phyloP scores from a whole-genome alignment of 495 filamentous ascomycete genomes.

The Chlorociboria aeruginascens region DNA sequence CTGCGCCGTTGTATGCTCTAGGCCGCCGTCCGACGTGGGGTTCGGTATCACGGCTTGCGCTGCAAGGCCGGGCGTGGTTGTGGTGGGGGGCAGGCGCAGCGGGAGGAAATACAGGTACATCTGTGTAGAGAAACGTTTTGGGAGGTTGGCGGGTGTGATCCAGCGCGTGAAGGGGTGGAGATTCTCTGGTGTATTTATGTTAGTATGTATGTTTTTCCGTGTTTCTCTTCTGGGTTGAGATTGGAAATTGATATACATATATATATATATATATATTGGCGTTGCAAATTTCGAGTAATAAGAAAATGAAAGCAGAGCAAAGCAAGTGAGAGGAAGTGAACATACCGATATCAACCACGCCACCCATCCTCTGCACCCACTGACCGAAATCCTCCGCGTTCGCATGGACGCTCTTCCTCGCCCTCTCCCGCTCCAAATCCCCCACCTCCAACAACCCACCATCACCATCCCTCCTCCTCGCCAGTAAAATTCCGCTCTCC shows the following conservation, averaged over 20 bases:
- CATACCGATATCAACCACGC: slow-evolving; percentile 54
- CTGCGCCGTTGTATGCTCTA: slow-evolving; percentile 72
- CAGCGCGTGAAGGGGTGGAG: slow-evolving; percentile 82
- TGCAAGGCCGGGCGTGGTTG: slow-evolving; percentile 25
- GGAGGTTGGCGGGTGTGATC: slow-evolving; percentile 66
- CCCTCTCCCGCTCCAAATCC: slow-evolving; percentile 48
- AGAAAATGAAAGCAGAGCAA: not conserved
- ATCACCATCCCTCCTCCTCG: slow-evolving; percentile 33
- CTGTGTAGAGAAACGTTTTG: slow-evolving; percentile 76
- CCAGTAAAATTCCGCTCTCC: slow-evolving; percentile 83
- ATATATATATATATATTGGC: no score
- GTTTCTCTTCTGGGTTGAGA: not conserved
- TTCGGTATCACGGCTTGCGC: slow-evolving; percentile 34
- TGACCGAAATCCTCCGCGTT: slow-evolving; percentile 44
- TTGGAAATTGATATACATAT: no score
- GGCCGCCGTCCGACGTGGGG: slow-evolving; percentile 70
- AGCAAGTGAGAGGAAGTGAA: not conserved
- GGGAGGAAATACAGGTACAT: slow-evolving; percentile 97
- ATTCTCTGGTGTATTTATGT: slow-evolving; percentile 29
- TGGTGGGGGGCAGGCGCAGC: slow-evolving; percentile 26
- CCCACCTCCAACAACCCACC: slow-evolving; percentile 39
- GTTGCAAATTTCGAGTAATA: no score
- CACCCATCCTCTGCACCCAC: slow-evolving; percentile 53
- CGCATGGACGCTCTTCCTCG: slow-evolving; percentile 53
- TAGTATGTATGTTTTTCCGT: not conserved